Percentiles rank a stretch among this genome's conserved stretches.
Evolutionary conservation across 148 eudicot species (phyloP).

Genomic region (Rhododendron kiyosumense): DNA sequence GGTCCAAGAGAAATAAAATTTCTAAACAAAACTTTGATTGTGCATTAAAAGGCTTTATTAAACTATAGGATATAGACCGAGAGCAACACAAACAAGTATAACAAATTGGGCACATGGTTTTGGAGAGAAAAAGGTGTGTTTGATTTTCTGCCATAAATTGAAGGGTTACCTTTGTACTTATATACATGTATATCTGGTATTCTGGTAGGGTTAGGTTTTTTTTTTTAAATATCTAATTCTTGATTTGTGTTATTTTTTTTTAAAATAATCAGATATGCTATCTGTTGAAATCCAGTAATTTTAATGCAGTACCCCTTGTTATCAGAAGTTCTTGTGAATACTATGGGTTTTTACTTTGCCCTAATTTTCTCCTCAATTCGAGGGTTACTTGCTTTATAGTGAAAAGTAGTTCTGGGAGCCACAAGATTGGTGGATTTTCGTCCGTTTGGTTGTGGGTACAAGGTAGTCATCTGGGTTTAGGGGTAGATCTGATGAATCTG

Average conservation of each 20-base stretch:
- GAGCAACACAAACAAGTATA: not conserved
- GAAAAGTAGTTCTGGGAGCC: conserved; percentile 8
- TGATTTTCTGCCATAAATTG: not conserved
- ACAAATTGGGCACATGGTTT: conserved; percentile 7
- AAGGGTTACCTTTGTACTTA: not conserved
- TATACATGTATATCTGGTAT: not conserved
- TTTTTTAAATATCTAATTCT: not conserved
- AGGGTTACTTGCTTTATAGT: not conserved
- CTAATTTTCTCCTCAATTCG: conserved; percentile 1
- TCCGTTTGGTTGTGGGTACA: not conserved
- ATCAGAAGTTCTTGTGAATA: not conserved
- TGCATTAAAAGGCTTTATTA: not conserved
- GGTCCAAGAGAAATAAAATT: not conserved
- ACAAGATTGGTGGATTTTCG: conserved; percentile 4
- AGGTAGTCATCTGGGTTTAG: conserved; percentile 17
- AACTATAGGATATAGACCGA: not conserved
- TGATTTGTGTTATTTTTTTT: not conserved
- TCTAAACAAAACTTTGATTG: not conserved
- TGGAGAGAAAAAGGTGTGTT: not conserved
- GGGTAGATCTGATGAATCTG: conserved; percentile 34
- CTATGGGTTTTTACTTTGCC: conserved; percentile 8
- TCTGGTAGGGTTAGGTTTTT: conserved; percentile 7
- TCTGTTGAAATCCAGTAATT: not conserved
- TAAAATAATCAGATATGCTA: not conserved
- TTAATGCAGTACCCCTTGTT: not conserved